These are phyloP conservation scores for Bruguiera parviflora DNA, from an alignment of 345 rosid species.

Conservation along the genomic window DNA sequence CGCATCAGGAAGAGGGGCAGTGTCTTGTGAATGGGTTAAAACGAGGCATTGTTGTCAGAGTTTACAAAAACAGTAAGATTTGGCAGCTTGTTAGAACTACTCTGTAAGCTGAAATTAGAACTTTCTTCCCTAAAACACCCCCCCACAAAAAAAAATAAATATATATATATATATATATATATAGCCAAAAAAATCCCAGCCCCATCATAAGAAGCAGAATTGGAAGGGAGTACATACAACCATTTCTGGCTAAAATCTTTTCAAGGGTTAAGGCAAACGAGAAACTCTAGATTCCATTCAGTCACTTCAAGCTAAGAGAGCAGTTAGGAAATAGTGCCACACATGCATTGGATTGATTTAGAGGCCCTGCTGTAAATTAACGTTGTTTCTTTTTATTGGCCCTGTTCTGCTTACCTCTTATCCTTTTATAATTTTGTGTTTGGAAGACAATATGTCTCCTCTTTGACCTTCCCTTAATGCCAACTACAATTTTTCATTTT, in stretches of 20 bases:
- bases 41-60: too few relatives aligned
- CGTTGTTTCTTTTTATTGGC: slow-evolving; percentile 33
- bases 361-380: slow-evolving; percentile 27
- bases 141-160: background rate
- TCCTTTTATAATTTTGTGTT: slow-evolving; percentile 24
- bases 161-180: too few relatives aligned
- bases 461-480: slow-evolving; percentile 1
- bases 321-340: slow-evolving; percentile 19
- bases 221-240: slow-evolving; percentile 16
- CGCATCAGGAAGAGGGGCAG: too few relatives aligned
- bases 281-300: slow-evolving; percentile 27
- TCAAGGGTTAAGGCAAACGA: background rate
- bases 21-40: too few relatives aligned
- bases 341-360: slow-evolving; percentile 20
- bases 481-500: background rate
- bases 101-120: background rate
- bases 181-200: slow-evolving; percentile 4
- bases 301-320: slow-evolving; percentile 32
- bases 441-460: background rate
- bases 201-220: background rate
- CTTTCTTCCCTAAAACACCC: background rate
- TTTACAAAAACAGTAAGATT: too few relatives aligned
- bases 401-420: slow-evolving; percentile 38
- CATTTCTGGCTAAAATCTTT: slow-evolving; percentile 12
- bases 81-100: too few relatives aligned